phyloP scores from a whole-genome alignment of 805 yeast genomes.

The Grigorovia transvaalensis region DNA sequence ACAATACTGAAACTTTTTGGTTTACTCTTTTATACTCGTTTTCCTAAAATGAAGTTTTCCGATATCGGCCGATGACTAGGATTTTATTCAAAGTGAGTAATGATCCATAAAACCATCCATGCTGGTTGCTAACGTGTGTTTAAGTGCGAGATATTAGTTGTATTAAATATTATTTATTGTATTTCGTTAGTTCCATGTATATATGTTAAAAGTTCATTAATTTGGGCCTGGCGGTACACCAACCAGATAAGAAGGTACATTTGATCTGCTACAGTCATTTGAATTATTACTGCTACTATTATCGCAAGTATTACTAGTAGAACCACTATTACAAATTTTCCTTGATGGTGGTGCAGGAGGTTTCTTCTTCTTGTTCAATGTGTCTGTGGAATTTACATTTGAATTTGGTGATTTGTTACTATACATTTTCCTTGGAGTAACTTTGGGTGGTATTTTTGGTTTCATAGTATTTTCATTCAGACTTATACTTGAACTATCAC shows the following conservation, averaged over 20 bases:
- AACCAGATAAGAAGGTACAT: slow-evolving; percentile 3
- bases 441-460: slow-evolving; percentile 17
- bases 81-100: no score
- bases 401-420: slow-evolving; percentile 28
- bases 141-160: no score
- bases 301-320: background rate
- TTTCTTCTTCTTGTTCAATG: slow-evolving; percentile 26
- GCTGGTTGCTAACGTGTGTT: no score
- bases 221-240: slow-evolving; percentile 1
- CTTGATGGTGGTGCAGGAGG: slow-evolving; percentile 31
- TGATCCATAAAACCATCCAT: no score
- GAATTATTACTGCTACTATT: background rate
- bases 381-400: slow-evolving; percentile 28
- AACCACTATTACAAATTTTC: slow-evolving; percentile 7
- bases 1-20: no score
- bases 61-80: no score
- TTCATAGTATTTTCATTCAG: background rate
- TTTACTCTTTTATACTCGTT: no score
- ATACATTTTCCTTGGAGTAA: slow-evolving; percentile 27
- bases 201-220: slow-evolving; percentile 1
- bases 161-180: no score
- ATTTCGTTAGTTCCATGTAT: background rate
- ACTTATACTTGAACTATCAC: background rate
- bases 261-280: background rate
- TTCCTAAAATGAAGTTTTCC: no score